Evolutionary conservation across 805 yeast genomes (phyloP), one percentile per base, ranked within the genome.

Genomic region (Martiniozyma abietophila): DNA sequence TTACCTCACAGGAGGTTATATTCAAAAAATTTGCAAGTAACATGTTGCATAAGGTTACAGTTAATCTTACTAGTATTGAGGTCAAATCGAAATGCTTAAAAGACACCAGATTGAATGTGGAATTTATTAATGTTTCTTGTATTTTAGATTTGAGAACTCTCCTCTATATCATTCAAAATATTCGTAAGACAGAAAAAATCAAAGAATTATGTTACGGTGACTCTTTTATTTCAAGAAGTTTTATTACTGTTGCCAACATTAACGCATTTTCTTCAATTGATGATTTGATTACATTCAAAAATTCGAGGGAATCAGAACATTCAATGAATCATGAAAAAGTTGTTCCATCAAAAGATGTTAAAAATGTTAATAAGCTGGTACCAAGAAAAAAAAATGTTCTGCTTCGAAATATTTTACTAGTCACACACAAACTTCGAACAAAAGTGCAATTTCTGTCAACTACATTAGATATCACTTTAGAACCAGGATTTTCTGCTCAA

Each of bases 371-470:
- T 19, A 14, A 18, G 9, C 4, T 31, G 4, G n/a, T n/a, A n/a
- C n/a, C n/a, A n/a, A n/a, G 25, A 19, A 16, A 17, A 18, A 25
- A 18, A 20, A 9, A 4, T 6, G 25, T 17, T 12, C 20, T 31
- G 12, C 14, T 32, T 14, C 29, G 30, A 8, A 32, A 40, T 27
- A 11, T 45, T 6, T 17, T 37, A 17, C 28, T 35, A 11, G 22
- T 53, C 8, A 32, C 48, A 7, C 49, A 52, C 8, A 49, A 43
- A 30, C 4, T 49, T 8, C 43, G 49, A 33, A 34, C 47, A 2
- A 44, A 54, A 34, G 25, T 47, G 5, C 59, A 54, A 22, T 28
- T 52, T 8, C 20, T 51, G 14, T 42, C 48, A n/a, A 29, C 49
- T 8, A 24, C 33, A 12, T n/a, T 49, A 18, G 35, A 36, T 18